Percentiles rank a stretch among this genome's conserved stretches.
Evolutionary conservation across 345 rosid genomes (phyloP).

Genomic region (Ceriops decandra): DNA sequence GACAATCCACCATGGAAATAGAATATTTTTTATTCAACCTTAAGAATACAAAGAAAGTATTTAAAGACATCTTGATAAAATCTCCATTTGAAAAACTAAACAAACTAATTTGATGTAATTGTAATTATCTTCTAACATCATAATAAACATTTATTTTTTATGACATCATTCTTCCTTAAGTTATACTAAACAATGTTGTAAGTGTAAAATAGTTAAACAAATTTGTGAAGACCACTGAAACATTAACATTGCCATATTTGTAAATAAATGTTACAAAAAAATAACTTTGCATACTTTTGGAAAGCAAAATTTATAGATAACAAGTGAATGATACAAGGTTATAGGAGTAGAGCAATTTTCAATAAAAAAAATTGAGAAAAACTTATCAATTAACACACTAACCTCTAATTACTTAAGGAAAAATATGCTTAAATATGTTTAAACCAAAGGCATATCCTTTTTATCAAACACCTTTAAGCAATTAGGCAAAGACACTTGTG

Average conservation of each 20-base stretch:
- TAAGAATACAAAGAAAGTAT: not conserved
- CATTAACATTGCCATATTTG: slow-evolving; percentile 95
- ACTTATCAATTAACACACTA: no score
- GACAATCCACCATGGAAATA: slow-evolving; percentile 92
- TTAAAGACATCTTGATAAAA: no score
- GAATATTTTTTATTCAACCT: slow-evolving; percentile 96
- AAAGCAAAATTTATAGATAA: not conserved
- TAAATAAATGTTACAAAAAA: slow-evolving; percentile 23
- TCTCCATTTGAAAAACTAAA: no score
- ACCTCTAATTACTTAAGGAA: no score
- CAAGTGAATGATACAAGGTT: not conserved
- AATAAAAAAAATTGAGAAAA: no score
- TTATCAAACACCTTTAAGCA: no score
- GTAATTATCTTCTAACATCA: no score
- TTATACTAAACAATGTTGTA: slow-evolving; percentile 84
- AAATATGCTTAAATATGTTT: no score
- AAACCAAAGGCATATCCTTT: no score
- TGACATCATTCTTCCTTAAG: not conserved
- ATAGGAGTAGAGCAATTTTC: no score
- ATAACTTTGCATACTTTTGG: not conserved
- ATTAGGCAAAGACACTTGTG: no score
- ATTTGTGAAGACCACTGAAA: slow-evolving; percentile 87
- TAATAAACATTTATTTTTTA: not conserved
- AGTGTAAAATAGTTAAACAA: slow-evolving; percentile 91
- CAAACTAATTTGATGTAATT: no score